These are phyloP conservation scores for Candida parachauliodes DNA, from an alignment of 805 yeast genomes.

Conservation along the genomic window DNA sequence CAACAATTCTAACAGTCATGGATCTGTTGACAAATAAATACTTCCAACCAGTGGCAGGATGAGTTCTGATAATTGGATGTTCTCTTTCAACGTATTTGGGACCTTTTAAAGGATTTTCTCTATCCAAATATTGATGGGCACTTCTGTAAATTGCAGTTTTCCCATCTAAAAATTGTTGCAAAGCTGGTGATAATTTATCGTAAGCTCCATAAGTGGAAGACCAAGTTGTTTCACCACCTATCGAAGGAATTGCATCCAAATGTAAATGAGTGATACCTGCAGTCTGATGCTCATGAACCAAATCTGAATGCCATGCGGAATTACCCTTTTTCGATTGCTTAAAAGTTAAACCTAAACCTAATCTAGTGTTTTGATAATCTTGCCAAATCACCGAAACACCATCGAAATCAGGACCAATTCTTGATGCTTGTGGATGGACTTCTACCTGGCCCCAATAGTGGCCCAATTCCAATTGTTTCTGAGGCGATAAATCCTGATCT, in stretches of 20 bases:
- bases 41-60: slow-evolving; percentile 65
- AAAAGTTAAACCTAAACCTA: slow-evolving; percentile 26
- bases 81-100: slow-evolving; percentile 48
- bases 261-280: slow-evolving; percentile 39
- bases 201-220: slow-evolving; percentile 56
- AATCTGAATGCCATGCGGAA: slow-evolving; percentile 35
- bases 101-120: slow-evolving; percentile 45
- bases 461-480: slow-evolving; percentile 27
- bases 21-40: slow-evolving; percentile 51
- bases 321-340: slow-evolving; percentile 23
- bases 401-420: slow-evolving; percentile 13
- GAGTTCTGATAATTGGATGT: slow-evolving; percentile 61
- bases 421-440: slow-evolving; percentile 25
- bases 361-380: slow-evolving; percentile 23
- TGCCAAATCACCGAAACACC: slow-evolving; percentile 44
- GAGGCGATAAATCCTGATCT: slow-evolving; percentile 30
- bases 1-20: slow-evolving; percentile 50
- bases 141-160: slow-evolving; percentile 42
- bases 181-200: slow-evolving; percentile 51
- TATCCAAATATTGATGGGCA: slow-evolving; percentile 41
- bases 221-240: slow-evolving; percentile 60
- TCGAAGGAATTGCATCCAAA: slow-evolving; percentile 37
- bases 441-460: slow-evolving; percentile 29
- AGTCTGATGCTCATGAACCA: slow-evolving; percentile 33
- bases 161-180: slow-evolving; percentile 50